Evolutionary conservation across 768 basidiomycete species (phyloP), one percentile per base, ranked within the genome.

Genomic region (Pleurotus sapidus): DNA sequence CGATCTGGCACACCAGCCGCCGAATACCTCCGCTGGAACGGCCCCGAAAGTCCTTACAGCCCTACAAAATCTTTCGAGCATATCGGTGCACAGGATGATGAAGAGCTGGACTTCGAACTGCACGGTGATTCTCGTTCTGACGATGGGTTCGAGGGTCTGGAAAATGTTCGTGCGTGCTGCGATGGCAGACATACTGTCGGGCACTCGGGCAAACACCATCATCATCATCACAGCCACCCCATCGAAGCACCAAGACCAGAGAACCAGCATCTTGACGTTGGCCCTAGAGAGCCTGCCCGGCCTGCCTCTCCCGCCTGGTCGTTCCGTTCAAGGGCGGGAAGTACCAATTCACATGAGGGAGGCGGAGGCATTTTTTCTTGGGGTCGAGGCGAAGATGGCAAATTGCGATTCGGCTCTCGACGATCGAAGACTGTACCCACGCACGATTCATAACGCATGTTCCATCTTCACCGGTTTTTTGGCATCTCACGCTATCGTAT

Each of bases 91-190:
- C 68, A 70, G 17, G 82, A 86, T 11, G 51, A 53, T 0, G 85
- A 85, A 2, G 91, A 87, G 18, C 74, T 90, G 1, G 90, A 91
- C 64, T 91, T 95, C 65, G 92, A 95, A 72, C 74, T 94, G 30
- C 87, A 95, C 63, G 90, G 84, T 17, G 88, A 86, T 17, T 77
- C 78, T 18, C 69, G 82, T 60, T 88, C 85, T 11, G 91, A 92
- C 61, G 86, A 86, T 30, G 92, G 85, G 4, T 98, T 84, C 67
- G 95, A 98, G 65, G 95, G 94, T 0, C 70, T 98, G 55, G 95
- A 98, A 75, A 98, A 98, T 65, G 95, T 98, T 18, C 83, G 96
- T 20, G 94, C 90, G 1, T 94, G 92, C 68, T 94, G 91, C 64
- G 91, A 93, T 68, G 92, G 91, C 17, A 79, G 84, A 51, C 93